Evolutionary conservation across 495 filamentous ascomycete species (phyloP).

Genomic region (Annulohypoxylon bovei): DNA sequence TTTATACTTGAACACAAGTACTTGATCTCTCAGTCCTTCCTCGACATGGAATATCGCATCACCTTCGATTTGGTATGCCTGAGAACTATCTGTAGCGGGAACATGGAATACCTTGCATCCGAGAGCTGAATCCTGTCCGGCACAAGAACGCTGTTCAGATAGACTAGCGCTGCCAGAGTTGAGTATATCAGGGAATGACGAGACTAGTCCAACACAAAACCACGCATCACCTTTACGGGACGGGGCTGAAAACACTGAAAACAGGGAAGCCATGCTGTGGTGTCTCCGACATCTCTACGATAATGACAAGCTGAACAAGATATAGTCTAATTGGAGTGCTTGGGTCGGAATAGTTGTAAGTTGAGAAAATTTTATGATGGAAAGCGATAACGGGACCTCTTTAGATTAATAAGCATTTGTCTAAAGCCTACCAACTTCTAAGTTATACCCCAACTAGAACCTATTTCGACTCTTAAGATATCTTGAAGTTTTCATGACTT

Average conservation of each 20-base stretch:
- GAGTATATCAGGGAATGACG: conserved; percentile 61
- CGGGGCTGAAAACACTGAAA: conserved; percentile 47
- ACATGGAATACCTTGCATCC: conserved; percentile 67
- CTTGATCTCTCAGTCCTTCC: conserved; percentile 63
- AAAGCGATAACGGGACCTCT: conserved; percentile 9
- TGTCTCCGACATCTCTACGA: conserved; percentile 1
- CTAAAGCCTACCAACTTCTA: not conserved
- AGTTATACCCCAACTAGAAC: not conserved
- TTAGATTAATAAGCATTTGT: conserved; percentile 30
- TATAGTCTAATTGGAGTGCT: not conserved
- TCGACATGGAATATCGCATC: conserved; percentile 39
- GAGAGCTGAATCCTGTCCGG: conserved; percentile 42
- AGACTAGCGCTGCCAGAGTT: conserved; percentile 50
- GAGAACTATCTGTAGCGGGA: conserved; percentile 53
- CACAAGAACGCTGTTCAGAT: conserved; percentile 42
- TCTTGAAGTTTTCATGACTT: not conserved
- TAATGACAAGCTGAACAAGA: too few relatives aligned
- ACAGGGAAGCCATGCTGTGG: conserved; percentile 36
- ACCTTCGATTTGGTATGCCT: conserved; percentile 52
- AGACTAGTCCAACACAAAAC: conserved; percentile 60
- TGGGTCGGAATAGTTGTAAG: not conserved
- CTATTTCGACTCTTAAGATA: not conserved
- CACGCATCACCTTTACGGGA: conserved; percentile 49
- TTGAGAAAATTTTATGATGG: conserved; percentile 7
- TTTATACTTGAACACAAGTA: conserved; percentile 66